Evolutionary conservation across 2,329 filamentous ascomycete species (phyloP).

Genomic region (Akanthomyces lecanii): DNA sequence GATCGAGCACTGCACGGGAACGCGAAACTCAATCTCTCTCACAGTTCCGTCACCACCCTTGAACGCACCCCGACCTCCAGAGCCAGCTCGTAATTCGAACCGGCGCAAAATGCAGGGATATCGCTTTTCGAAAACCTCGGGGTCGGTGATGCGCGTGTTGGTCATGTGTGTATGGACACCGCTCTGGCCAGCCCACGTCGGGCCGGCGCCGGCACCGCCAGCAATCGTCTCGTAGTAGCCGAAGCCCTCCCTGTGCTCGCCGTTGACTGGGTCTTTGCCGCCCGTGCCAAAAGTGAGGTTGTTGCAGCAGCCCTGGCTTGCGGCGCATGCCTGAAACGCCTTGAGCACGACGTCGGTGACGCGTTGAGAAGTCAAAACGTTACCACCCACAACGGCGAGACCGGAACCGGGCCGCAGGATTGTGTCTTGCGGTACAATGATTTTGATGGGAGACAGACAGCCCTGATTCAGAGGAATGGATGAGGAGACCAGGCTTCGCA

Average conservation of each 20-base stretch:
- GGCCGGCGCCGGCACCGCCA: conserved; percentile 70
- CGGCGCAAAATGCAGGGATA: conserved; percentile 65
- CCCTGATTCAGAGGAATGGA: conserved; percentile 87
- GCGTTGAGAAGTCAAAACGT: conserved; percentile 74
- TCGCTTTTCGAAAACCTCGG: conserved; percentile 72
- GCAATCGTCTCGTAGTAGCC: conserved; percentile 86
- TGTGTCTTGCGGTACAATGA: conserved; percentile 66
- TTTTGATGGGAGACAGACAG: conserved; percentile 71
- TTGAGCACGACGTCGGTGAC: conserved; percentile 80
- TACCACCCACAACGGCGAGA: conserved; percentile 78
- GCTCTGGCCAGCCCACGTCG: conserved; percentile 66
- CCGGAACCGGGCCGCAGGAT: conserved; percentile 72
- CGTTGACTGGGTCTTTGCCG: conserved; percentile 59
- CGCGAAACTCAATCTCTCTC: conserved; percentile 75
- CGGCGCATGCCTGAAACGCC: conserved; percentile 75
- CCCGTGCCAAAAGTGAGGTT: conserved; percentile 83
- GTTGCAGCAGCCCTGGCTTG: conserved; percentile 76
- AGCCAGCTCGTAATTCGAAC: conserved; percentile 61
- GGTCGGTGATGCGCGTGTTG: conserved; percentile 78
- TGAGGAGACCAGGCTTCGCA: conserved; percentile 73
- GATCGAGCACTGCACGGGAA: conserved; percentile 73
- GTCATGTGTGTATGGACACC: conserved; percentile 86
- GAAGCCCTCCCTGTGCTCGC: conserved; percentile 53
- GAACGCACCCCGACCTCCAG: conserved; percentile 62
- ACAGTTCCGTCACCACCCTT: conserved; percentile 72